Evolutionary conservation across 768 basidiomycete genomes (phyloP), one percentile per base, ranked within the genome.

Genomic region (Boletus huronensis): DNA sequence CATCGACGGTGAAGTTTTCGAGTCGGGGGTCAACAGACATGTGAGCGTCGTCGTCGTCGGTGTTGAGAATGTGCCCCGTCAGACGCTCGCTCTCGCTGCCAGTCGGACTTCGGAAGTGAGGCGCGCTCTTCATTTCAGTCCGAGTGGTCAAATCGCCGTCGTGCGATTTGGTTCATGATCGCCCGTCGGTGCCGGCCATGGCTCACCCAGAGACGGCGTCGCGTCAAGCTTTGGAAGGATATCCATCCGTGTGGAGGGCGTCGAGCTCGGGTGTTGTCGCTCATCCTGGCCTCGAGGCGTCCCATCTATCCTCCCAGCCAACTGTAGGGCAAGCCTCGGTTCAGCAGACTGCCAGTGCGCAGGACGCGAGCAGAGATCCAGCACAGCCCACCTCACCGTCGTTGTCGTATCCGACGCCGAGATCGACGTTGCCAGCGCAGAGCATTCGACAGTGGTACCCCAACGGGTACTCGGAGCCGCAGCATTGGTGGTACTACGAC

Each of bases 1-100:
- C 72, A 40, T 77, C 80, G 50, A 80, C 78, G 52, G 75, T 72
- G 54, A 84, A 85, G 53, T 71, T 74, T 38, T 74, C 64, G 56
- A 79, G 69, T 57, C 72, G 61, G 52, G 57, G 48, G 46, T 70
- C 71, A n/a, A 41, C 36, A 36, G 58, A 54, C 67, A 69, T 68
- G 32, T 42, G 19, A 21, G 39, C 31, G 47, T 44, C 50, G 50
- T 50, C 31, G 62, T 53, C 38, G 52, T 43, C 47, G 32, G 25
- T 38, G 61, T 41, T 49, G 57, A 31, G 47, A 41, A 49, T n/a
- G 51, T 14, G 17, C 3, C 23, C 4, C 4, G 23, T 25, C 17
- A n/a, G 44, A 34, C 46, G 42, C 19, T 21, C 50, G 14, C 21
- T 9, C 21, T 26, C n/a, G n/a, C 11, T 23, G 35, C 31, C 8